Percentiles rank a stretch among this genome's conserved stretches.
phyloP scores from a whole-genome alignment of 176 grass and related monocot species.

The Chrysopogon serrulatus region DNA sequence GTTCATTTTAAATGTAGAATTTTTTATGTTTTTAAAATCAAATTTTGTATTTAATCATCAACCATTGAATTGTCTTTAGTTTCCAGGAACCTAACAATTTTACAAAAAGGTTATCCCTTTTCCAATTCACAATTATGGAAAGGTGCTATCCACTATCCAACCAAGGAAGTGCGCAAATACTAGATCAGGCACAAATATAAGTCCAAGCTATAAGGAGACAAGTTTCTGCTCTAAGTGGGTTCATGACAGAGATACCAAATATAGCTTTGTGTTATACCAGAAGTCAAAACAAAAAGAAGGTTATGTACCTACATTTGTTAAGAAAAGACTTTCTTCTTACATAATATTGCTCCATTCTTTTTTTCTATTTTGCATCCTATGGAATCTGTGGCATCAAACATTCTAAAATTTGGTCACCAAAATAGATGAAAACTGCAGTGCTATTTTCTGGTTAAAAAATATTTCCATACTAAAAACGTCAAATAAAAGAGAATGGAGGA shows the following conservation, averaged over 20 bases:
- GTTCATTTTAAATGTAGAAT: not conserved
- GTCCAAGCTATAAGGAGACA: not conserved
- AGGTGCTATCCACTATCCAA: not conserved
- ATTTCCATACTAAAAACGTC: not conserved
- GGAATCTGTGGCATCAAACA: not conserved
- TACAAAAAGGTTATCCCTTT: not conserved
- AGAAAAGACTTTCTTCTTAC: not conserved
- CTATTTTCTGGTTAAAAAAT: not conserved
- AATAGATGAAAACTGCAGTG: not conserved
- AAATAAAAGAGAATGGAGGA: not conserved
- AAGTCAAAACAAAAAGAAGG: not conserved
- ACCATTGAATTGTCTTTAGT: not conserved
- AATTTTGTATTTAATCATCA: not conserved
- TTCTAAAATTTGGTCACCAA: not conserved
- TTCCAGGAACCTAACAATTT: not conserved
- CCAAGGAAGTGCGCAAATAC: not conserved
- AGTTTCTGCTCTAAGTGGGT: not conserved
- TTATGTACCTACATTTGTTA: not conserved
- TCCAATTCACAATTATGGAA: not conserved
- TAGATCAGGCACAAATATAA: not conserved
- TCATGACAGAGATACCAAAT: not conserved
- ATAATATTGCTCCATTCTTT: not conserved
- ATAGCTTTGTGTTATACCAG: conserved; percentile 4
- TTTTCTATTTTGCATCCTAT: not conserved
- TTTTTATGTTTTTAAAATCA: not conserved